Base-by-base conservation (phyloP, 2,329 filamentous ascomycete species). In the Phialophora expanda region DNA sequence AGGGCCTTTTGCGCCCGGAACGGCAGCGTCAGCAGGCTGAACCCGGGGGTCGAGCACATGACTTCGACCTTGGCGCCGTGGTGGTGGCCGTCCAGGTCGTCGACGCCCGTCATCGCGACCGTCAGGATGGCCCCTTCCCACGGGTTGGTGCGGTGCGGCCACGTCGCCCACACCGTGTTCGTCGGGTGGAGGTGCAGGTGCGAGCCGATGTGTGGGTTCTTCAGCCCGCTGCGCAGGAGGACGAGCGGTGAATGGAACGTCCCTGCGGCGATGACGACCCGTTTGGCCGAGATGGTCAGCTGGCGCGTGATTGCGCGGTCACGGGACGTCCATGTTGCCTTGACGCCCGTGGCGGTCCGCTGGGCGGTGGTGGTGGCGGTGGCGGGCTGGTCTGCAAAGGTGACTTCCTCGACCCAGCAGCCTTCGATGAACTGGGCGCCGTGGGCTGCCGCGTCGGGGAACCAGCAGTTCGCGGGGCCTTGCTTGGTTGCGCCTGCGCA, bases 361-460 rank as follows among this genome's bases (percentile, higher is more conserved):
- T n/a, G 14, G 1, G n/a, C 3, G 24, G 24, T 24, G 24, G 24
- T 3, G 34, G 34, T 14, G 34, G 12, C 83, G 44, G 82, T 79
- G 1, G 80, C 85, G 7, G 78, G 80, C 11, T 48, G 26, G 26
- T 44, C 28, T 3, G 73, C 71, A 75, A 96, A 96, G 0, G 90
- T 70, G 17, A 97, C 82, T 66, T 85, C 84, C 12, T 91, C 85
- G 0, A 88, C 90, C 22, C 87, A 78, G 73, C 95, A 92, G 0
- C 93, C 93, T 80, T 97, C 92, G 64, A 96, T 85, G 75, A 97
- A 97, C 69, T 85, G 82, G 0, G 93, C 91, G 0, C 93, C 93
- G 0, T 90, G 87, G 60, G 84, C 84, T 0, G 89, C 90, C 2
- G 94, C 93, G 72, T 93, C 91, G 0, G 91, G 91, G 14, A 97